A percentile compares a stretch with the other conserved stretches of the same genome.
Conservation (phyloP, 2,329 filamentous ascomycete genomes). For the Arthroderma sp. region DNA sequence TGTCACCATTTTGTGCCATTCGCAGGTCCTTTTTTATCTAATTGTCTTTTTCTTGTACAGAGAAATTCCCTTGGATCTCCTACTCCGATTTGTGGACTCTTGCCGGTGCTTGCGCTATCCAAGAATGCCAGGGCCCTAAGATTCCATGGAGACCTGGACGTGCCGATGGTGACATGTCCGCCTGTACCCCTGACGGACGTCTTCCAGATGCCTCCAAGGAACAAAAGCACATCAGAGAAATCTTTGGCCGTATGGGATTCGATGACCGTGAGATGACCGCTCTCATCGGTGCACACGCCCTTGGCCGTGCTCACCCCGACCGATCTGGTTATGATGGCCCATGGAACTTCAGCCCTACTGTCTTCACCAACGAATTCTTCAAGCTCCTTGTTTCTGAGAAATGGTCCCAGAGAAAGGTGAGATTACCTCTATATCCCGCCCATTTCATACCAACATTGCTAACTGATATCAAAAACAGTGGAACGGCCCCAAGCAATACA, state of each 20-base stretch:
- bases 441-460: neutral
- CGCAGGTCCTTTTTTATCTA: slow-evolving; percentile 5
- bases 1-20: neutral
- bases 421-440: neutral
- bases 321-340: slow-evolving; percentile 79
- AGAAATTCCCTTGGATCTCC: slow-evolving; percentile 84
- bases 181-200: slow-evolving; percentile 89
- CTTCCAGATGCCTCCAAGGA: slow-evolving; percentile 70
- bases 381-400: slow-evolving; percentile 78
- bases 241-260: slow-evolving; percentile 97
- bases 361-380: slow-evolving; percentile 92
- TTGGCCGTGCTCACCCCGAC: slow-evolving; percentile 80
- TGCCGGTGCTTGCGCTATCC: slow-evolving; percentile 67
- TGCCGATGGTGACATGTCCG: slow-evolving; percentile 60
- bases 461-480: slow-evolving; percentile 35
- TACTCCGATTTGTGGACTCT: slow-evolving; percentile 98
- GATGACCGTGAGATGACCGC: slow-evolving; percentile 95
- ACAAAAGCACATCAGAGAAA: slow-evolving; percentile 68
- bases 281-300: slow-evolving; percentile 68
- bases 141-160: slow-evolving; percentile 86
- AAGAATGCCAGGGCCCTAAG: slow-evolving; percentile 84
- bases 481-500: slow-evolving; percentile 81
- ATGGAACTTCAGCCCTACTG: slow-evolving; percentile 84
- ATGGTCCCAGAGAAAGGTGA: slow-evolving; percentile 65
- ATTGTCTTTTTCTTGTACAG: slow-evolving; percentile 21